Base-by-base conservation (phyloP, 352 stramenopile genomes). In the Phytophthora foliorum region DNA sequence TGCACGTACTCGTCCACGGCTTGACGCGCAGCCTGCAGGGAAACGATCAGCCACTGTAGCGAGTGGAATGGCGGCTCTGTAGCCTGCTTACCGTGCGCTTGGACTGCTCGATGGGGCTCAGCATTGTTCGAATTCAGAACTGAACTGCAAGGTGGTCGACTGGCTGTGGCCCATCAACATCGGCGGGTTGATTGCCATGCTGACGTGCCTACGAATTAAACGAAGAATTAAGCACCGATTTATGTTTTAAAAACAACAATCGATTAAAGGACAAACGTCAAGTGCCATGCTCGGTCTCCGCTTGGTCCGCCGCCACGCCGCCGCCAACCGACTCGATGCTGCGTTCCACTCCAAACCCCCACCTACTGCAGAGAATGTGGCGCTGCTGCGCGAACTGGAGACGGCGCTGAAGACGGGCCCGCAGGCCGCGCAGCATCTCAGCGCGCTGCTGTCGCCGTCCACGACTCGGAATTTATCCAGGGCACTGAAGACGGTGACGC, bases 1-100 rank as follows among this genome's bases (percentile, higher is more conserved):
- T 82, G 74, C 19, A 98, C 91, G 72, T 95, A 97, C 72, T 98
- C 94, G 68, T 98, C 94, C 61, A 98, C 90, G 16, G 93, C 91
- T 56, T 89, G 80, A 34, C 87, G 88, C 24, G 90, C 90, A 11
- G 89, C 89, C 86, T 94, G 53, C 41, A 74, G 14, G 44, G 10
- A 11, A 50, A 38, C 31, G 46, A 22, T 41, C 16, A 49, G 52
- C 51, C 3, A 19, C 36, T 19, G 4, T n/a, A 42, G 16, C 14
- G 14, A 29, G 32, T 8, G 24, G 14, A 36, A 54, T 10, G 21
- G 17, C n/a, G n/a, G 27, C 14, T 31, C 9, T 55, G 13, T 5
- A 45, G 10, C 3, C 9, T 6, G 31, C 46, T 16, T 67, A 92
- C 84, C 63, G 77, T 90, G 69, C 84, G 84, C 79, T 92, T 92